phyloP scores from a whole-genome alignment of 495 filamentous ascomycete species.

The Durotheca rogersii region DNA sequence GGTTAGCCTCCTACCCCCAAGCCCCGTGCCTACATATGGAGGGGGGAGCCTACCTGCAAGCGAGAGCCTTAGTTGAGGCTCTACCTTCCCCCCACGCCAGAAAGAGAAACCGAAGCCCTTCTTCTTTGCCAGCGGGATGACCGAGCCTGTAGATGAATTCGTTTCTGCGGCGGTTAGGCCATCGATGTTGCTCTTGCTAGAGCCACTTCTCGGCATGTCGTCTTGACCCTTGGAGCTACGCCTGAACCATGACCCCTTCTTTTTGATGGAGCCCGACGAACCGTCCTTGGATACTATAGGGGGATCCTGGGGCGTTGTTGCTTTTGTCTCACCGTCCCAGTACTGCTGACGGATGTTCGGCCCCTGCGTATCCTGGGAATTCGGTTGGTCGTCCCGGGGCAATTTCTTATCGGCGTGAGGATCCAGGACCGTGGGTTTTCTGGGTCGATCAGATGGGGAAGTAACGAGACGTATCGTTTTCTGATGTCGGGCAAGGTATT shows the following conservation, averaged over 20 bases:
- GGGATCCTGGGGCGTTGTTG: background rate
- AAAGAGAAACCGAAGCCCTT: constrained; percentile 49
- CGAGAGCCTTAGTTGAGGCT: constrained; percentile 37
- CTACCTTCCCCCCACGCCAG: constrained; percentile 47
- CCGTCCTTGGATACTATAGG: background rate
- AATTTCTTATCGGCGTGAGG: constrained; percentile 59
- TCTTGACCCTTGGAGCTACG: constrained; percentile 51
- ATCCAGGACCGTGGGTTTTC: constrained; percentile 31
- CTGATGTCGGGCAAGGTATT: constrained; percentile 37
- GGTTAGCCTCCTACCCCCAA: constrained; percentile 9
- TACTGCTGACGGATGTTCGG: constrained; percentile 26
- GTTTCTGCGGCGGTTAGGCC: constrained; percentile 15
- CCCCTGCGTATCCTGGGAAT: constrained; percentile 5
- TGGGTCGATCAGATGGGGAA: constrained; percentile 35
- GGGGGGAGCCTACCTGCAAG: constrained; percentile 36
- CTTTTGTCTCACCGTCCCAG: constrained; percentile 20
- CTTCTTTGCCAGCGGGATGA: constrained; percentile 39
- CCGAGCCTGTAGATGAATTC: constrained; percentile 7
- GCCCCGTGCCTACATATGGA: background rate
- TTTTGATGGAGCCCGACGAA: constrained; percentile 36
- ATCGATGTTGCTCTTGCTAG: constrained; percentile 4
- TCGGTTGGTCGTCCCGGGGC: constrained; percentile 14
- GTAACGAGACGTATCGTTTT: constrained; percentile 55
- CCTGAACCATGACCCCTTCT: constrained; percentile 69
- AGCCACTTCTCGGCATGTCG: constrained; percentile 16